Evolutionary conservation across 1,139 yeast genomes (phyloP), one percentile per base, ranked within the genome.

Genomic region (Geotrichum bryndzae): DNA sequence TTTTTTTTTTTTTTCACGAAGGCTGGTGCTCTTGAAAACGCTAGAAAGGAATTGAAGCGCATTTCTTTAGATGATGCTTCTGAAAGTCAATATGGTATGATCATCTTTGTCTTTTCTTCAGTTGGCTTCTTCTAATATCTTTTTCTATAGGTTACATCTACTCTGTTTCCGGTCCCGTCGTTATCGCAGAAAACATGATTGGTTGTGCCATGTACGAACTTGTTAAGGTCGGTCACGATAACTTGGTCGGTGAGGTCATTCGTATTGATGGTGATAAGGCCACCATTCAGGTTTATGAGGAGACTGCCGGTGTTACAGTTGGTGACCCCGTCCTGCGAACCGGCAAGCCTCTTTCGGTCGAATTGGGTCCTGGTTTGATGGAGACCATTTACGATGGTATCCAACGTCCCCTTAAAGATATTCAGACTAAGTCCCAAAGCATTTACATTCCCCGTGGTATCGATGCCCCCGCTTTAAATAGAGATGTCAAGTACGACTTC

Each of bases 181-280:
- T 94, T 60, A 87, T 95, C 60, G 99, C 99, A 57, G 99, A 94
- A 78, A 88, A 94, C 79, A 90, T 94, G 97, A 88, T 90, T 79
- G 99, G 99, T 67, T 90, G 97, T 84, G 97, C 98, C 71, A 94
- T 94, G 99, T 91, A 94, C 82, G 99, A 94, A 77, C 83, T 94
- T 77, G 81, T 94, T 72, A 91, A 88, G 77, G 99, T 94, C 66
- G 99, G 99, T 69, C 98, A 94, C 76, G 96, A 90, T 71, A 90
- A 84, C 76, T 83, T 94, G 75, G 98, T 94, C 58, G 99, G 99
- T 74, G 99, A 94, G 79, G 97, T 94, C 69, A 94, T 94, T 76
- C 87, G 99, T 82, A 92, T 94, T 68, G 94, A 86, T 73, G 96
- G 87, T 66, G 99, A 94, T 76, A 92, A 91, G 79, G 97, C 97